phyloP scores from a whole-genome alignment of 2,329 filamentous ascomycete genomes.

The Fonsecaea multimorphosa region DNA sequence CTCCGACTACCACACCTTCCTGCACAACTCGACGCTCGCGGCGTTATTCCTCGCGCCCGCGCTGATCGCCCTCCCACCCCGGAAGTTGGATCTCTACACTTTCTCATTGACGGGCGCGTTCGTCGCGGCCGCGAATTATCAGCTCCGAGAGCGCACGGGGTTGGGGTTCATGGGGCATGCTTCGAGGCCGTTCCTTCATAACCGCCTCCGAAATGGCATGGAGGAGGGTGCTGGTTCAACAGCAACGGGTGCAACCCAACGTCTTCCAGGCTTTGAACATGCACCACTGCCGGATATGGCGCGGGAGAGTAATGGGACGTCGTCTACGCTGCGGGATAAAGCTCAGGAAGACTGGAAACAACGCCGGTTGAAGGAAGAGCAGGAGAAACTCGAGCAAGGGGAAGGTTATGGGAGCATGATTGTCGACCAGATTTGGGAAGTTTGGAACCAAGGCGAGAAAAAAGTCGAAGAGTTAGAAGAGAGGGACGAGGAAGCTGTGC shows the following conservation, averaged over 20 bases:
- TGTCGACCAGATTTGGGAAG: constrained; percentile 51
- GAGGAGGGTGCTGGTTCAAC: constrained; percentile 26
- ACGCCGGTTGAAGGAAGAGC: constrained; percentile 48
- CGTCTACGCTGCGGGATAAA: constrained; percentile 27
- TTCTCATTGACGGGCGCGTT: constrained; percentile 58
- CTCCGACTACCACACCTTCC: constrained; percentile 32
- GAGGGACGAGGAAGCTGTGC: constrained; percentile 42
- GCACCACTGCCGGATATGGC: constrained; percentile 24
- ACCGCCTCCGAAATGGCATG: constrained; percentile 1
- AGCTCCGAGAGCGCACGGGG: constrained; percentile 51
- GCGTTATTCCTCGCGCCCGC: constrained; percentile 61
- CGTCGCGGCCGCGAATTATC: constrained; percentile 57
- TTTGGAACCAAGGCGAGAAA: constrained; percentile 44
- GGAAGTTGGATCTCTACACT: constrained; percentile 68
- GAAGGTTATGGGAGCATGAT: constrained; percentile 55
- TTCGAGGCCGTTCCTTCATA: constrained; percentile 1
- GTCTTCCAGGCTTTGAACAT: constrained; percentile 39
- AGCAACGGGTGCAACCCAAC: constrained; percentile 31
- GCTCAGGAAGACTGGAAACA: constrained; percentile 45
- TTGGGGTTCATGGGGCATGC: constrained; percentile 47
- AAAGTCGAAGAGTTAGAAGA: constrained; percentile 34
- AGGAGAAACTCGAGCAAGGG: constrained; percentile 46
- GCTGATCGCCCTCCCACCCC: constrained; percentile 63
- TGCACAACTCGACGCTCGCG: constrained; percentile 55
- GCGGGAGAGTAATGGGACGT: constrained; percentile 9